These are phyloP conservation scores for Neurospora tetrasperma DNA, from an alignment of 495 filamentous ascomycete species.

Conservation along the genomic window DNA sequence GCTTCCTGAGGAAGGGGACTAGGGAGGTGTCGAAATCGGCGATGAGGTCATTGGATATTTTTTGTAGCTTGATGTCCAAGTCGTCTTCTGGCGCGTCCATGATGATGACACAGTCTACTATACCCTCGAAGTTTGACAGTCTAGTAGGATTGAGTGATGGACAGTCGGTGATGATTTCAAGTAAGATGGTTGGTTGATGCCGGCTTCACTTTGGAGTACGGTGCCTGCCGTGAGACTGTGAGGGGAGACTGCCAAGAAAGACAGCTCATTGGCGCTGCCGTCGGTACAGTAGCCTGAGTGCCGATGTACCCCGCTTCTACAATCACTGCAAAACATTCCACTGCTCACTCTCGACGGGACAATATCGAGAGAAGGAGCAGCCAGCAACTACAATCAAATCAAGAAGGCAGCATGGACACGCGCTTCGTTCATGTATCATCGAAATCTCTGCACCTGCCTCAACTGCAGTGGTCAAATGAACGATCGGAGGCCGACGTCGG, in stretches of 20 bases:
- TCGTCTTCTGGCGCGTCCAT: slow-evolving; percentile 47
- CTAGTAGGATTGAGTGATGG: not conserved
- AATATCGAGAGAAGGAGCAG: not conserved
- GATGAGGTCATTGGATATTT: slow-evolving; percentile 56
- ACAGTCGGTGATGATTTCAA: not conserved
- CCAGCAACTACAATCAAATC: not conserved
- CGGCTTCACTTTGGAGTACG: not conserved
- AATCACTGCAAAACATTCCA: not conserved
- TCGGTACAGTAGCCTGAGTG: not conserved
- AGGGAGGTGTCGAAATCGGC: slow-evolving; percentile 51
- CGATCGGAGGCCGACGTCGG: not conserved
- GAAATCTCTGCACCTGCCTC: not conserved
- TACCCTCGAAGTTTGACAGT: not conserved
- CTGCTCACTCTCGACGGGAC: not conserved
- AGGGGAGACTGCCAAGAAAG: not conserved
- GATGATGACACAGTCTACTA: not conserved
- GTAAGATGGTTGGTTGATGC: not conserved
- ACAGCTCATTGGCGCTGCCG: not conserved
- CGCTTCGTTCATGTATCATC: not conserved
- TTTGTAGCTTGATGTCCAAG: slow-evolving; percentile 62
- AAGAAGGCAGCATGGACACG: not conserved
- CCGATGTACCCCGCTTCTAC: not conserved
- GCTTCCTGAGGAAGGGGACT: slow-evolving; percentile 39
- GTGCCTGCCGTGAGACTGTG: not conserved
- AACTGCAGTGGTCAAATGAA: not conserved